Evolutionary conservation across 192 early-diverging fungal species (phyloP).

Genomic region (Coemansia sp.): DNA sequence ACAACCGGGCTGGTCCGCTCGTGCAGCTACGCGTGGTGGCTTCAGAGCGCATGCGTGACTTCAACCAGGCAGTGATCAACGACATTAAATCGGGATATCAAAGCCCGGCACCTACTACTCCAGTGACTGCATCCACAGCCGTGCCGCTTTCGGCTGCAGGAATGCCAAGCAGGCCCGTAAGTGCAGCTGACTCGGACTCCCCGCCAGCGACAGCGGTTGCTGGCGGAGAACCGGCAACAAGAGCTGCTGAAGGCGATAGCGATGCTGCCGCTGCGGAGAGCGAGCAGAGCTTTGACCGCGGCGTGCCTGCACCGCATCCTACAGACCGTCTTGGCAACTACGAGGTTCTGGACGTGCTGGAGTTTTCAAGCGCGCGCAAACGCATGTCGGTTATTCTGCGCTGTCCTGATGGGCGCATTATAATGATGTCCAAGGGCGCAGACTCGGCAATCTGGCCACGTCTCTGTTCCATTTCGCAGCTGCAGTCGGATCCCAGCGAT

Average conservation of each 20-base stretch:
- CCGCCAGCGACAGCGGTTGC: too few relatives aligned
- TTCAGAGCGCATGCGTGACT: slow-evolving; percentile 49
- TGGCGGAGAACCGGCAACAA: too few relatives aligned
- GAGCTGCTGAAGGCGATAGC: not conserved
- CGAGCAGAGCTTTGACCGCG: slow-evolving; percentile 59
- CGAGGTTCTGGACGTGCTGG: slow-evolving; percentile 70
- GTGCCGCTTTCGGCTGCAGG: too few relatives aligned
- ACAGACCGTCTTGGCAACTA: slow-evolving; percentile 46
- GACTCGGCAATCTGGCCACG: slow-evolving; percentile 82
- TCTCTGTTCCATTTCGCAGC: slow-evolving; percentile 22
- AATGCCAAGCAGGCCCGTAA: too few relatives aligned
- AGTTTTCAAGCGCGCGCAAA: slow-evolving; percentile 85
- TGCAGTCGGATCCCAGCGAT: slow-evolving; percentile 25
- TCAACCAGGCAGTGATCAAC: slow-evolving; percentile 22
- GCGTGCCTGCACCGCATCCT: slow-evolving; percentile 40
- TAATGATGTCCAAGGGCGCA: slow-evolving; percentile 86
- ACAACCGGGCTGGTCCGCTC: slow-evolving; percentile 55
- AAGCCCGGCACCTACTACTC: slow-evolving; percentile 26
- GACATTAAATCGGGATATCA: not conserved
- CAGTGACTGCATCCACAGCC: too few relatives aligned
- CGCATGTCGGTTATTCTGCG: slow-evolving; percentile 82
- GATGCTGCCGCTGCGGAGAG: slow-evolving; percentile 51
- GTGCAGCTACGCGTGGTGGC: slow-evolving; percentile 53
- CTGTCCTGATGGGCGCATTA: slow-evolving; percentile 70
- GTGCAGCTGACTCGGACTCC: too few relatives aligned